Conservation (phyloP, 257 asterid species). For the Solanum ahanhuiri region DNA sequence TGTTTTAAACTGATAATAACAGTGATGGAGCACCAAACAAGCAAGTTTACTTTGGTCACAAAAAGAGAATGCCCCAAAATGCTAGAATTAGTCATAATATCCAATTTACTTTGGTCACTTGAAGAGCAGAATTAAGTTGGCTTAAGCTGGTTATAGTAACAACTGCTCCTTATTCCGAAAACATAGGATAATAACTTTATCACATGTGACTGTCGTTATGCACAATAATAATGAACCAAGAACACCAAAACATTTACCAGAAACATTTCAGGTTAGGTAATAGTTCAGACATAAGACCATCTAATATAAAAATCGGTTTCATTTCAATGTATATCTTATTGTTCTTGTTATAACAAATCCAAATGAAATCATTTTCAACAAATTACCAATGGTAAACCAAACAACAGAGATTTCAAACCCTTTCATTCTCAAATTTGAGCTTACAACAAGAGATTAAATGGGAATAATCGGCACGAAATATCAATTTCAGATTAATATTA, state of each 20-base stretch:
- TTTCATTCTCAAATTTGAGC: not conserved
- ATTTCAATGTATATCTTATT: not conserved
- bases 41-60: not conserved
- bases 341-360: not conserved
- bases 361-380: not conserved
- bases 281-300: not conserved
- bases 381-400: not conserved
- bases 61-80: not conserved
- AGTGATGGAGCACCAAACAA: not conserved
- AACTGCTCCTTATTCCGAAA: not conserved
- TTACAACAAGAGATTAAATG: not conserved
- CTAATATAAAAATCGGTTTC: not conserved
- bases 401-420: constrained; percentile 12
- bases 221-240: not conserved
- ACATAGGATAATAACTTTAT: not conserved
- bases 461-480: not conserved
- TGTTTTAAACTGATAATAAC: not conserved
- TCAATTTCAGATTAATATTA: not conserved
- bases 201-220: not conserved
- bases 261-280: not conserved
- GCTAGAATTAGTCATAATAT: not conserved
- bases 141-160: not conserved
- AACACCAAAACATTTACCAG: not conserved
- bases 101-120: not conserved
- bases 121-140: not conserved